Conservation (phyloP, 805 yeast species). For the Cyberlindnera bimundalis region DNA sequence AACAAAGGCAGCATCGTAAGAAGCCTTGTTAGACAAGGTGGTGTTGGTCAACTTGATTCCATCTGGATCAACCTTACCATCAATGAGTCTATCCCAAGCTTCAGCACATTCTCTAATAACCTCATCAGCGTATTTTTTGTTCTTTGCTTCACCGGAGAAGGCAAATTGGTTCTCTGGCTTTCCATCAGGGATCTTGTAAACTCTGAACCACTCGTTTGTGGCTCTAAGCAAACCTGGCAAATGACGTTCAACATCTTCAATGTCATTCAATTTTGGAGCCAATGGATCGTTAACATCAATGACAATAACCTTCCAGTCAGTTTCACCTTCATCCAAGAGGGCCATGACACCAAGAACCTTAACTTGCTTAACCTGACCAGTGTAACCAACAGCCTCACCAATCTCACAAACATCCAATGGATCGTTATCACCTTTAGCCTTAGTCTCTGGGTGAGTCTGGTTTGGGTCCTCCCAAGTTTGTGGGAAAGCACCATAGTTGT, state of each 20-base stretch:
- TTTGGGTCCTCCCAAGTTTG: slow-evolving; percentile 99
- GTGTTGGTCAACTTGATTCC: slow-evolving; percentile 77
- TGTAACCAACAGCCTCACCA: slow-evolving; percentile 40
- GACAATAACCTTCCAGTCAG: slow-evolving; percentile 89
- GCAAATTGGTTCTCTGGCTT: slow-evolving; percentile 75
- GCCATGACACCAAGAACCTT: slow-evolving; percentile 77
- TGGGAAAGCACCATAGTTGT: slow-evolving; percentile 85
- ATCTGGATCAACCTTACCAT: slow-evolving; percentile 51
- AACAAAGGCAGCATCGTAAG: slow-evolving; percentile 46
- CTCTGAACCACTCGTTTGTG: slow-evolving; percentile 76
- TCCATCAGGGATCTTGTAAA: slow-evolving; percentile 80
- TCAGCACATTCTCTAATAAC: slow-evolving; percentile 61
- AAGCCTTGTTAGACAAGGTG: slow-evolving; percentile 56
- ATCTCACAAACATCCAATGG: slow-evolving; percentile 95
- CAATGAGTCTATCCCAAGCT: slow-evolving; percentile 62
- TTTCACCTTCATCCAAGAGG: slow-evolving; percentile 87
- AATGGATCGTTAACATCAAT: slow-evolving; percentile 66
- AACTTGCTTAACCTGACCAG: slow-evolving; percentile 64
- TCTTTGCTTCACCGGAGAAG: slow-evolving; percentile 63
- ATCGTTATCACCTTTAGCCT: slow-evolving; percentile 81
- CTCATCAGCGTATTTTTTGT: slow-evolving; percentile 53
- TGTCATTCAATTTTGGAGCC: slow-evolving; percentile 54
- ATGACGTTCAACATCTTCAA: slow-evolving; percentile 61
- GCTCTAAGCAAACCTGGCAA: slow-evolving; percentile 71
- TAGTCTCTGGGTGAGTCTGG: slow-evolving; percentile 38